These are phyloP conservation scores for Hygrocybe punicea DNA, from an alignment of 768 basidiomycete genomes.

Conservation along the genomic window DNA sequence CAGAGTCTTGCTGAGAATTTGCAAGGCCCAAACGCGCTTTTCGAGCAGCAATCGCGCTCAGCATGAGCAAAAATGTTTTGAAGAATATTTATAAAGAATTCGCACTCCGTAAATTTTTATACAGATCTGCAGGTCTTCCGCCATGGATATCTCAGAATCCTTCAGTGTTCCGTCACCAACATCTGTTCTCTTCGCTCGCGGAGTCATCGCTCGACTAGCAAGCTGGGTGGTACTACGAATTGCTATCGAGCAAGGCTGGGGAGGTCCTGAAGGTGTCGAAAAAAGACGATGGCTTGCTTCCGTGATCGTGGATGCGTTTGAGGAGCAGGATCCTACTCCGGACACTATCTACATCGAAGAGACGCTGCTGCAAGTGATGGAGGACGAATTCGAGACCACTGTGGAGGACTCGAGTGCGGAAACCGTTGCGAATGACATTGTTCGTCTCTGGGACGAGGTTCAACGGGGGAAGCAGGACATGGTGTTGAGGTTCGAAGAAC, in stretches of 20 bases:
- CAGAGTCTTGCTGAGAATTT: slow-evolving; percentile 9
- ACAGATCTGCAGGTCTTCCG: neutral
- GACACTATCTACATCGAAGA: slow-evolving; percentile 81
- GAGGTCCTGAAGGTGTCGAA: slow-evolving; percentile 62
- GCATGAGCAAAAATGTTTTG: too few relatives aligned
- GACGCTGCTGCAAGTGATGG: slow-evolving; percentile 75
- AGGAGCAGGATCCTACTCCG: slow-evolving; percentile 44
- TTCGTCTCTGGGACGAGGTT: slow-evolving; percentile 62
- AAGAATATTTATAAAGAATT: too few relatives aligned
- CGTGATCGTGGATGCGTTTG: slow-evolving; percentile 76
- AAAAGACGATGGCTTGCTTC: slow-evolving; percentile 87
- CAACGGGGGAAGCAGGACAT: slow-evolving; percentile 43
- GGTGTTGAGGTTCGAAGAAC: slow-evolving; percentile 59
- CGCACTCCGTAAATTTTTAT: neutral
- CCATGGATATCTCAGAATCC: neutral
- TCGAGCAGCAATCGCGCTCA: slow-evolving; percentile 71
- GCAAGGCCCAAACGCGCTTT: slow-evolving; percentile 50
- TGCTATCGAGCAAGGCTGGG: slow-evolving; percentile 85
- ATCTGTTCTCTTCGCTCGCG: slow-evolving; percentile 78
- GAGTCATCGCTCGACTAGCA: slow-evolving; percentile 74
- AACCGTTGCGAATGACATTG: slow-evolving; percentile 67
- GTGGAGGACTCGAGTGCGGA: slow-evolving; percentile 85
- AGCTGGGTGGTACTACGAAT: slow-evolving; percentile 85
- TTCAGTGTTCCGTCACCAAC: slow-evolving; percentile 33
- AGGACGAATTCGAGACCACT: slow-evolving; percentile 80